Conservation (phyloP, 2,329 filamentous ascomycete species). For the Cladosporium sp. region DNA sequence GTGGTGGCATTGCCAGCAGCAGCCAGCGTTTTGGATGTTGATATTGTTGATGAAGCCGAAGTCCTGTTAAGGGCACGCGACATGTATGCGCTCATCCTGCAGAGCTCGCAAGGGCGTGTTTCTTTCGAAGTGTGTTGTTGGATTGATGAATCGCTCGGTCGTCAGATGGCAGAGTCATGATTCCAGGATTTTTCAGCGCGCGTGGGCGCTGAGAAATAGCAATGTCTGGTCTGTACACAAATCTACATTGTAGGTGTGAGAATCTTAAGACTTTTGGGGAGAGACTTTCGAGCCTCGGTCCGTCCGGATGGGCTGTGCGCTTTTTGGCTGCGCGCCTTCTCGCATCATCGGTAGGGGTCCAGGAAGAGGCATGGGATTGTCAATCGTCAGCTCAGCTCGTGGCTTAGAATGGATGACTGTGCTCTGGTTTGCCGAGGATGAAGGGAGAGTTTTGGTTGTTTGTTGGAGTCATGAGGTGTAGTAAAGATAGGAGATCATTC, state of each 20-base stretch:
- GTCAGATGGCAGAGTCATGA: neutral
- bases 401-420: neutral
- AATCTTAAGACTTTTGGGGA: constrained; percentile 8
- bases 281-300: neutral
- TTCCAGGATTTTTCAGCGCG: constrained; percentile 5
- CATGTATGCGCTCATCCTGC: constrained; percentile 13
- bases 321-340: no score
- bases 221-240: constrained; percentile 15
- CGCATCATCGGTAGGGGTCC: neutral
- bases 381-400: neutral
- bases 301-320: neutral
- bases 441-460: no score
- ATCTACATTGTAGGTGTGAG: constrained; percentile 18
- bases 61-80: constrained; percentile 13
- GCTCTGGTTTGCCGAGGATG: no score
- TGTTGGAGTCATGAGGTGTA: no score
- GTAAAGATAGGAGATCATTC: no score
- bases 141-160: no score
- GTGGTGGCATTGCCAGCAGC: neutral
- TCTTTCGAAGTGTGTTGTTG: neutral
- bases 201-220: neutral
- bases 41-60: neutral
- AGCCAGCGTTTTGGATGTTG: neutral
- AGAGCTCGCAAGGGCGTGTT: neutral
- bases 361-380: neutral